A percentile compares a stretch with the other conserved stretches of the same genome.
These are phyloP conservation scores for Exophiala alcalophila DNA, from an alignment of 2,329 filamentous ascomycete genomes.

Conservation along the genomic window DNA sequence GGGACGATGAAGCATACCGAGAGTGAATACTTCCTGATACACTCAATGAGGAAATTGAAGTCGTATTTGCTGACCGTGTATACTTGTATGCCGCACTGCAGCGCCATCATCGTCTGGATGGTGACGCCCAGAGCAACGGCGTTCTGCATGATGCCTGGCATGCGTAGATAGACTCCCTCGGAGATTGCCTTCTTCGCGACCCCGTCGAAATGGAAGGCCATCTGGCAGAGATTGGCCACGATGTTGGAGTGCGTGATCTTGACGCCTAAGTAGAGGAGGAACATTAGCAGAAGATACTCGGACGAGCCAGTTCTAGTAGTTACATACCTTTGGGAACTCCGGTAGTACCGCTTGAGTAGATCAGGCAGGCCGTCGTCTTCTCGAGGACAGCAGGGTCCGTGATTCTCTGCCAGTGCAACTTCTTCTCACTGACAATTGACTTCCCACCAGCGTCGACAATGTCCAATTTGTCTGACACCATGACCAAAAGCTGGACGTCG, in stretches of 20 bases:
- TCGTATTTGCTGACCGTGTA: slow-evolving; percentile 24
- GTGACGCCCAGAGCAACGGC: slow-evolving; percentile 20
- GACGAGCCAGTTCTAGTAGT: background rate
- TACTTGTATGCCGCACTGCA: slow-evolving; percentile 23
- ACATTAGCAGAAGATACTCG: background rate
- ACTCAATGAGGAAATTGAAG: slow-evolving; percentile 12
- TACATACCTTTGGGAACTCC: slow-evolving; percentile 63
- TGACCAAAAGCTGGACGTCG: slow-evolving; percentile 49
- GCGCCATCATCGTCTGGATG: slow-evolving; percentile 22
- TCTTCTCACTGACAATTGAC: slow-evolving; percentile 37
- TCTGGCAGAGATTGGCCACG: slow-evolving; percentile 22
- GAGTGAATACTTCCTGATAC: slow-evolving; percentile 15
- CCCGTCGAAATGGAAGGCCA: slow-evolving; percentile 21
- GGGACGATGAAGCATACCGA: slow-evolving; percentile 23
- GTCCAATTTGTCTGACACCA: slow-evolving; percentile 39
- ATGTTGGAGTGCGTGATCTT: slow-evolving; percentile 19
- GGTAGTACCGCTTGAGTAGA: slow-evolving; percentile 75
- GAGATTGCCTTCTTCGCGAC: slow-evolving; percentile 14
- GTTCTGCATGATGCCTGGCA: slow-evolving; percentile 24
- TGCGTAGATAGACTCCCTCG: slow-evolving; percentile 18
- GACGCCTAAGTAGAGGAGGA: slow-evolving; percentile 9
- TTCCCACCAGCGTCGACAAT: slow-evolving; percentile 27
- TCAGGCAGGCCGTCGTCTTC: slow-evolving; percentile 57
- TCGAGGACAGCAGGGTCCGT: slow-evolving; percentile 50
- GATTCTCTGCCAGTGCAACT: slow-evolving; percentile 53